Evolutionary conservation across 2,329 filamentous ascomycete species (phyloP), one percentile per base, ranked within the genome.

Genomic region (Stromatinia cepivora): DNA sequence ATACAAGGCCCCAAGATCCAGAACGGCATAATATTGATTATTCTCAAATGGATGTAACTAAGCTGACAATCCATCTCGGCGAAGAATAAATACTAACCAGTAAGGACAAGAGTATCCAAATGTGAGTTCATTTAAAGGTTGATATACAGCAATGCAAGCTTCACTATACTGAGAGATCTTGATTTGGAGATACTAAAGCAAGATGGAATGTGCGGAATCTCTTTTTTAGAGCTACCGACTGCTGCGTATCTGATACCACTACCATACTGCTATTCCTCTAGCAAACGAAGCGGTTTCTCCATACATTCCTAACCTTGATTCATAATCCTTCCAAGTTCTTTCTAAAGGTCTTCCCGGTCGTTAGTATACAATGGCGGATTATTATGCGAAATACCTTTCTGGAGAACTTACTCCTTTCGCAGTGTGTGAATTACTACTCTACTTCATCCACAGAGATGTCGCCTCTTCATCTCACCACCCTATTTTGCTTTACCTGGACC

Each of bases 291-390:
- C 48, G 42, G 36, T 31, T 1, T 11, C 15, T 17, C 53, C 73
- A 4, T 72, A 73, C 34, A 78, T 80, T 3, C 79, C 85, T 50
- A 78, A 80, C 3, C 79, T 85, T 52, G 81, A 80, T 5, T 72
- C 80, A 0, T 79, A 82, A 45, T 80, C 85, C 4, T 78, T 80
- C 61, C 77, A 78, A 59, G 79, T 79, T 20, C 81, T 81, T 63
- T 80, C 84, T 4, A 76, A 79, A 22, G 77, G 81, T 58, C 76
- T 82, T 17, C 74, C 78, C 4, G 82, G 81, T 20, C 84, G 86
- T 52, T 92, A 91, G 80, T 87, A 89, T 78, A 91, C 91, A 5
- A 86, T 88, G 34, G 84, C 86, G 13, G 92, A 97, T 80, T 97
- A 93, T 78, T 89, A 93, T 77, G 84, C 86, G 64, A 85, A 91